Conservation (phyloP, 495 filamentous ascomycete genomes). For the Aspergillus wentii region DNA sequence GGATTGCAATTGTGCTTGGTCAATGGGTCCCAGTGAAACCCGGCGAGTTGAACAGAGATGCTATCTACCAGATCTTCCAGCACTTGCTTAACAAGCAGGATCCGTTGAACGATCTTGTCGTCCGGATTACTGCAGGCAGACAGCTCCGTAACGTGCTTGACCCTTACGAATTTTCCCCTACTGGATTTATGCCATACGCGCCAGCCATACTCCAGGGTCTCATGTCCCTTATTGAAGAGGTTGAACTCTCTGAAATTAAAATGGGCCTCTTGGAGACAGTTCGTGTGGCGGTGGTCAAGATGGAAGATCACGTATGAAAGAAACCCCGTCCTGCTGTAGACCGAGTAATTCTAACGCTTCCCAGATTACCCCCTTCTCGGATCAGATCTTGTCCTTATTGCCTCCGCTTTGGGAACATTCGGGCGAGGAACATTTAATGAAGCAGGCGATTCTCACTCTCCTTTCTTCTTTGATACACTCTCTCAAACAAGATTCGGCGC, state of each 20-base stretch:
- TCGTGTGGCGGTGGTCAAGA: conserved; percentile 67
- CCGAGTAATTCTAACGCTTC: conserved; percentile 7
- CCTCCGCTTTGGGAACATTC: conserved; percentile 79
- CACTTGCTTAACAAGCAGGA: conserved; percentile 78
- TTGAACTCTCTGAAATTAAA: conserved; percentile 80
- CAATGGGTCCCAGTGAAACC: conserved; percentile 83
- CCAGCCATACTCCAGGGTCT: conserved; percentile 61
- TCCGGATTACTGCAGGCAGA: conserved; percentile 83
- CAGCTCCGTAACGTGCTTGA: conserved; percentile 76
- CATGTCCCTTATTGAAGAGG: conserved; percentile 71
- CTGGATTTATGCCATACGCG: conserved; percentile 69
- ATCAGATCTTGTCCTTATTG: conserved; percentile 73
- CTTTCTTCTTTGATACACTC: conserved; percentile 72
- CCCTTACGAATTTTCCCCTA: conserved; percentile 71
- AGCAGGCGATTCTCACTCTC: conserved; percentile 84
- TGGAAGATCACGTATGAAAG: conserved; percentile 72
- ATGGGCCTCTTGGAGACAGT: conserved; percentile 83
- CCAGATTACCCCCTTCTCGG: conserved; percentile 67
- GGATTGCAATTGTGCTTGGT: conserved; percentile 80
- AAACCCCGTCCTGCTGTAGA: not conserved
- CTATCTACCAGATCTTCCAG: conserved; percentile 87
- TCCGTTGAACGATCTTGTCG: conserved; percentile 80
- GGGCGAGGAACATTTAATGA: conserved; percentile 79
- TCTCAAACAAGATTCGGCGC: conserved; percentile 66
- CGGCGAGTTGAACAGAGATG: conserved; percentile 53